These are phyloP conservation scores for Crucibulum laeve DNA, from an alignment of 768 basidiomycete genomes.

Conservation along the genomic window DNA sequence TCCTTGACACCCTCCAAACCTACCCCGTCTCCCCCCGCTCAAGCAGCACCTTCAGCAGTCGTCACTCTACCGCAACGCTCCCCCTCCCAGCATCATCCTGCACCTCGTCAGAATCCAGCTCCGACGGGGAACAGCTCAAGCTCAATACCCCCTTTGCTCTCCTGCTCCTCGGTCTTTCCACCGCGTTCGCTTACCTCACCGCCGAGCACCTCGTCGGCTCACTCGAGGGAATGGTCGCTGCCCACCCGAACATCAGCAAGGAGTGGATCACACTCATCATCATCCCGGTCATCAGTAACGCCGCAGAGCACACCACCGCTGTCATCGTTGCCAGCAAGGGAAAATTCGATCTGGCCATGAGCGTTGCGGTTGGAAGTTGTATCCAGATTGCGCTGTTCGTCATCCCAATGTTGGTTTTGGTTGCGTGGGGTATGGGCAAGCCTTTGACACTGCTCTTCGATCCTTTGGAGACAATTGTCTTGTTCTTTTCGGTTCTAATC, in stretches of 20 bases:
- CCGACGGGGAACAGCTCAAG: slow-evolving; percentile 21
- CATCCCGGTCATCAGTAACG: slow-evolving; percentile 37
- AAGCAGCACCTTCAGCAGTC: slow-evolving; percentile 9
- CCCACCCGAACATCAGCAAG: slow-evolving; percentile 33
- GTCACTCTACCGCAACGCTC: slow-evolving; percentile 17
- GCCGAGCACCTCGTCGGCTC: slow-evolving; percentile 37
- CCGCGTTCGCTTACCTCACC: slow-evolving; percentile 35
- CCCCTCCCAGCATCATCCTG: slow-evolving; percentile 15
- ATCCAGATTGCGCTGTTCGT: slow-evolving; percentile 40
- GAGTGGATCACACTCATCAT: slow-evolving; percentile 42
- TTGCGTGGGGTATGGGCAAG: slow-evolving; percentile 36
- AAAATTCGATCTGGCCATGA: slow-evolving; percentile 39
- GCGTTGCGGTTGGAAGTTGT: slow-evolving; percentile 37
- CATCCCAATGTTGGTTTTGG: slow-evolving; percentile 30
- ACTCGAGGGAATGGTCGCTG: slow-evolving; percentile 32
- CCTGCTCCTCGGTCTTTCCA: slow-evolving; percentile 23
- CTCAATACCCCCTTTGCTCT: slow-evolving; percentile 31
- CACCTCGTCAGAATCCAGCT: slow-evolving; percentile 6
- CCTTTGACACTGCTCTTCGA: slow-evolving; percentile 35
- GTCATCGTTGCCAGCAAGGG: slow-evolving; percentile 37
- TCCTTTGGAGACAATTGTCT: slow-evolving; percentile 30
- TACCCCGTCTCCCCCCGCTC: slow-evolving; percentile 13
- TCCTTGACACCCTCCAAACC: slow-evolving; percentile 29
- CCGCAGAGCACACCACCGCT: slow-evolving; percentile 37
- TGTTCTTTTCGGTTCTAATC: slow-evolving; percentile 36